Evolutionary conservation across 345 rosid species (phyloP), one percentile per base, ranked within the genome.

Genomic region (Eucalyptus cloeziana): DNA sequence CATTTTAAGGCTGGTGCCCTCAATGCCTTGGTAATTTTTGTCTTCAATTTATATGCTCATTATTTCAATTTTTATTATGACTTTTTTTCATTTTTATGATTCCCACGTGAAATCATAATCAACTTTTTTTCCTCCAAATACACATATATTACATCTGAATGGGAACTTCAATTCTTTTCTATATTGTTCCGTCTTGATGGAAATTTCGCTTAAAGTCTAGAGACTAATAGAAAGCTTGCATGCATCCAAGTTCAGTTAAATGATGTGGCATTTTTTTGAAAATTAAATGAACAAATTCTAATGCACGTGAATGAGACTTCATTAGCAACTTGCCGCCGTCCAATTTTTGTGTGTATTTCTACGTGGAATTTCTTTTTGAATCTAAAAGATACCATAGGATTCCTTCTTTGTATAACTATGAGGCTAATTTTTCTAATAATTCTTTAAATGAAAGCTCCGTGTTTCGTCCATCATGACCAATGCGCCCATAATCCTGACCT

Each of bases 1-100:
- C 90, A 95, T 88, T 97, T 92, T 89, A 97, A 97, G 91, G 98
- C 96, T 19, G 99, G 99, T 79, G 99, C 99, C 89, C 96, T 97
- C 47, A 97, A 97, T 87, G 92, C 90, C 16, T 86, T 96, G 88
- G 90, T 88, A 86, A 83, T 24, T 33, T 13, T 76, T 21, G 47
- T 76, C 85, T 76, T 33, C 25, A 33, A 71, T 71, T 71, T 33
- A 19, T 33, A 8, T 71, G 81, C 81, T 71, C 44, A 33, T 71
- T 37, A 33, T 37, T 71, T 37, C 44, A 33, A 71, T 71, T 71
- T 33, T 71, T 33, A 17, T 17, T 9, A 5, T 17, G 83, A 40
- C 4, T 3, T 76, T 21, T 21, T 37, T 37, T 40, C 85, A 40
- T 40, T 76, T 76, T 76, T 3, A 21, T 37, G 83, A 76, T 44